A percentile compares a stretch with the other conserved stretches of the same genome.
phyloP scores from a whole-genome alignment of 2,329 filamentous ascomycete species.

The Aspergillus tubingensis region DNA sequence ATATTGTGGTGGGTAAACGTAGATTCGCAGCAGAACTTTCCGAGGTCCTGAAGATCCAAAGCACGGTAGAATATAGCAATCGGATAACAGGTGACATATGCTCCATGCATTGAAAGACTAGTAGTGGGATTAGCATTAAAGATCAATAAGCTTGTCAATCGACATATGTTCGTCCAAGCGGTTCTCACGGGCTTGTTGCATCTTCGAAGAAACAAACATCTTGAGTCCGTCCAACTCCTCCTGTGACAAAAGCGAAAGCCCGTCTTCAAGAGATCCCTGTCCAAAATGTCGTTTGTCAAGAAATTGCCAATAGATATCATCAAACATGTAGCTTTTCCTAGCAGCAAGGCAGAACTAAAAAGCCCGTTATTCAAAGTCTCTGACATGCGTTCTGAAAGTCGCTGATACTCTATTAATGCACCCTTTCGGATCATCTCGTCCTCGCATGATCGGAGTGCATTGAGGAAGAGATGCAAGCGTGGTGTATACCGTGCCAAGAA shows the following conservation, averaged over 20 bases:
- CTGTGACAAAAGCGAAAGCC: not conserved
- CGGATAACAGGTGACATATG: too few species aligned
- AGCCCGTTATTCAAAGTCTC: slow-evolving; percentile 3
- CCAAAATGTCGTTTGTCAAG: slow-evolving; percentile 1
- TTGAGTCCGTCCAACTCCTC: not conserved
- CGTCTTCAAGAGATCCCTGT: not conserved
- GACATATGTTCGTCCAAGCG: not conserved
- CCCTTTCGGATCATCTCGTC: not conserved
- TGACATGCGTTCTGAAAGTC: not conserved
- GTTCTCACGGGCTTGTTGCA: not conserved
- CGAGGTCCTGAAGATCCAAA: too few species aligned
- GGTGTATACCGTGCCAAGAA: not conserved
- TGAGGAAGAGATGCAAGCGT: not conserved
- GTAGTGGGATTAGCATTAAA: not conserved
- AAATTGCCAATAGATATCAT: slow-evolving; percentile 7
- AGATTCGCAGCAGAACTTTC: too few species aligned
- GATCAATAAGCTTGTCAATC: not conserved
- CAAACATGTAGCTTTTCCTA: not conserved
- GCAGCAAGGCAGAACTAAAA: slow-evolving; percentile 6
- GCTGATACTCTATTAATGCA: not conserved
- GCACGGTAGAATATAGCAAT: too few species aligned
- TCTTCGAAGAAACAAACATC: not conserved
- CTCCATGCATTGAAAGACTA: too few species aligned
- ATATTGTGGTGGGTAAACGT: too few species aligned
- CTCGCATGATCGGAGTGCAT: not conserved